A percentile compares a stretch with the other conserved stretches of the same genome.
These are phyloP conservation scores for Thymus mandschuricus DNA, from an alignment of 257 asterid species.

Conservation along the genomic window DNA sequence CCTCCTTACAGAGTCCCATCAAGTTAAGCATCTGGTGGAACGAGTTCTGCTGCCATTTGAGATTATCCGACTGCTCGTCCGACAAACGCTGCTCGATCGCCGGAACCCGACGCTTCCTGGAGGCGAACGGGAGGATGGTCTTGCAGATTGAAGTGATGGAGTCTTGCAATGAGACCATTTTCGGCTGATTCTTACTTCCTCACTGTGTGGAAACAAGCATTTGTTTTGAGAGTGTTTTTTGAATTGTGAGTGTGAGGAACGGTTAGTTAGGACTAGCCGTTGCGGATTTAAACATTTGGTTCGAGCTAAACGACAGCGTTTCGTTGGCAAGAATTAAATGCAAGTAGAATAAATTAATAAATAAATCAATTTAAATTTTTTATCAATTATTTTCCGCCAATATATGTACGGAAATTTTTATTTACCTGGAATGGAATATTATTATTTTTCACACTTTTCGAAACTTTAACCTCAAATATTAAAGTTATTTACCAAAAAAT, in stretches of 20 bases:
- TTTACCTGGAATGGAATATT: too few species aligned
- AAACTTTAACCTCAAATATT: too few species aligned
- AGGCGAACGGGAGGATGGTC: slow-evolving; percentile 78
- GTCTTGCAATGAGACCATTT: slow-evolving; percentile 84
- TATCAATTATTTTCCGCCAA: too few species aligned
- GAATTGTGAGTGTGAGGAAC: slow-evolving; percentile 23
- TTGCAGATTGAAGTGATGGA: slow-evolving; percentile 87
- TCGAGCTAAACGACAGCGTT: slow-evolving; percentile 17
- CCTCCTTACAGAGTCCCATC: slow-evolving; percentile 84
- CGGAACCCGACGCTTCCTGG: slow-evolving; percentile 75
- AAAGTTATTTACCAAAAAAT: too few species aligned
- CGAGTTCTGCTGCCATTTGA: slow-evolving; percentile 98
- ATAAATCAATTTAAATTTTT: too few species aligned
- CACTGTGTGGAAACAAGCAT: neutral
- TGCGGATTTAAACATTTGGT: slow-evolving; percentile 19
- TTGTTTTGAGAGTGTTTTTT: neutral
- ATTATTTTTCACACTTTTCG: too few species aligned
- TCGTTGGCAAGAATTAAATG: too few species aligned
- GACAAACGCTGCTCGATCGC: slow-evolving; percentile 85
- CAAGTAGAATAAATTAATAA: too few species aligned
- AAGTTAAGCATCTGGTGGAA: slow-evolving; percentile 86
- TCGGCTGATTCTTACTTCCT: neutral
- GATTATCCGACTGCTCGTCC: slow-evolving; percentile 81
- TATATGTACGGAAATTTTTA: too few species aligned
- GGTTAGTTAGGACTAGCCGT: slow-evolving; percentile 39